phyloP scores from a whole-genome alignment of 768 basidiomycete genomes.

The Mycena indigotica region DNA sequence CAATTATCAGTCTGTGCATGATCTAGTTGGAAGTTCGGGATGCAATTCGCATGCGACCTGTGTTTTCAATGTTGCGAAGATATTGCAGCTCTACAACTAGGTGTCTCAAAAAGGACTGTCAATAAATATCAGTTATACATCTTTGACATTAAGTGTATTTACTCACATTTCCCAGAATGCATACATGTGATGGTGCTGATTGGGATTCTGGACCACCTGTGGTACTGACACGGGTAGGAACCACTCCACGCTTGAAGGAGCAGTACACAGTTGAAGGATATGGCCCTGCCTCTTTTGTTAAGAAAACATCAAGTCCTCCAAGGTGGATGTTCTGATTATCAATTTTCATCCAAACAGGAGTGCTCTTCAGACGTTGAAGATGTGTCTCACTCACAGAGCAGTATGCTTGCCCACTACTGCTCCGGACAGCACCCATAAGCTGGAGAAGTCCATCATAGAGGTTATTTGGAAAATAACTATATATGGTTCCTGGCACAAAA shows the following conservation, averaged over 20 bases:
- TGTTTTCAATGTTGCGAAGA: neutral
- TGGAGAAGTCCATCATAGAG: neutral
- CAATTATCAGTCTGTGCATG: neutral
- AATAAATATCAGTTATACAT: neutral
- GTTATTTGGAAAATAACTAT: neutral
- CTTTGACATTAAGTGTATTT: neutral
- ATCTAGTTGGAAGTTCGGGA: neutral
- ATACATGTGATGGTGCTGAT: neutral
- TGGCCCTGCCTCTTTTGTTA: neutral
- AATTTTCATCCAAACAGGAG: neutral
- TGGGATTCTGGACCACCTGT: neutral
- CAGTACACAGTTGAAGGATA: neutral
- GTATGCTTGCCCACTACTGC: neutral
- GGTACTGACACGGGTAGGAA: neutral
- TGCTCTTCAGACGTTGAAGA: neutral
- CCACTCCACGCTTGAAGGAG: neutral
- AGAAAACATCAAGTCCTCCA: neutral
- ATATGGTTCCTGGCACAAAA: neutral
- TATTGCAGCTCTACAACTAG: neutral
- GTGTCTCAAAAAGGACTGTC: neutral
- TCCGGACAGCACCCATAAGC: neutral
- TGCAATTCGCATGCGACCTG: neutral
- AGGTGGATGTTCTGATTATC: neutral
- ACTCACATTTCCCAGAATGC: neutral
- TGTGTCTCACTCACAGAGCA: neutral